Evolutionary conservation across 352 stramenopile genomes (phyloP), one percentile per base, ranked within the genome.

Genomic region (Phytophthora kernoviae): DNA sequence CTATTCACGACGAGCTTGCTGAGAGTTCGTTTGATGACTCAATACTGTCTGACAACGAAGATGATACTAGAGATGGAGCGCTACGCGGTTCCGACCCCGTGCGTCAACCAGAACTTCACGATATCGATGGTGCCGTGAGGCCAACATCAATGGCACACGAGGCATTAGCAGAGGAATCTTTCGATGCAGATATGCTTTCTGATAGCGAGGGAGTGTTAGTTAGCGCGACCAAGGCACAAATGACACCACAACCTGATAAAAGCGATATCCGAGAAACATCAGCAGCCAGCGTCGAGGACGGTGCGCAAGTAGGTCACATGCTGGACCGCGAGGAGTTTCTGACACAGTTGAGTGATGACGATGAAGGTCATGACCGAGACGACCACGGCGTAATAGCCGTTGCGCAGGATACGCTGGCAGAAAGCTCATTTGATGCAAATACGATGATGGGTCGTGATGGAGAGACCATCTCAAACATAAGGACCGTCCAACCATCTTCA

Each of bases 391-490:
- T 1, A 50, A 18, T 27, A 27, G 21, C 32, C 36, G 12, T 37
- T 32, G 18, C 24, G 11, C 50, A 32, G 14, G 39, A 62, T 49
- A 18, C 15, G 12, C 34, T 58, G 21, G 37, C 15, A 30, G 51
- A 64, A 32, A 69, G 41, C 17, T 75, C 52, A 1, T 70, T 54
- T 44, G 46, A 62, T 39, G 48, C 26, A 18, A 46, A 54, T 5
- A 30, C 34, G 20, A 17, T 48, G 3, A 52, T 45, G n/a, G 42
- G 63, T 30, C 9, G n/a, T 40, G 36, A 57, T 7, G 57, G 63
- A 1, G 57, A 63, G 24, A 26, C 11, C 11, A 34, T 22, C 46
- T 5, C 12, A 27, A 48, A 33, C 46, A 58, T 6, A 6, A 30
- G 24, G 24, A 30, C 24, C 24, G 24, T 3, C 3, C 24, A 47